Evolutionary conservation across 371 early-diverging fungal genomes (phyloP), one percentile per base, ranked within the genome.

Genomic region (Haplosporangium sp.): DNA sequence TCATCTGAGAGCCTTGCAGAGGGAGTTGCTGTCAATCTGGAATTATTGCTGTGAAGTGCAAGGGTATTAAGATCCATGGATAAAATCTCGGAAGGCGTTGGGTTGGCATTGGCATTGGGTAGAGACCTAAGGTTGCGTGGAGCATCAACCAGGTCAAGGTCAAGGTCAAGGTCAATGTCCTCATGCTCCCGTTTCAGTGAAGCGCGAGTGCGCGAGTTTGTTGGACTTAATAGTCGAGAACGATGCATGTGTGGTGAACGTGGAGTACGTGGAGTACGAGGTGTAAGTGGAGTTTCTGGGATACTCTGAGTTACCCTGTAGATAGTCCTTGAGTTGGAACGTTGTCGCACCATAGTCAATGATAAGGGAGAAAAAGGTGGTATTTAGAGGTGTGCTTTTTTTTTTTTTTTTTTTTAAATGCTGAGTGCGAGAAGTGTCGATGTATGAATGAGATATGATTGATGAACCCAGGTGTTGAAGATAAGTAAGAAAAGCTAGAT

Each of bases 31-130:
- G 50, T 11, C 34, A 17, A 37, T 10, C 7, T 39, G 59, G 8
- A 27, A 39, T 63, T 62, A 39, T 11, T 27, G 44, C 52, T 52
- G 11, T 61, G 20, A 8, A 78, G 74, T 15, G 58, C 73, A 34
- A 77, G 66, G 15, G 62, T 61, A 37, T 69, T 65, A 17, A 78
- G 70, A 60, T 78, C 60, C 70, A 66, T 78, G 63, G 78, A 78
- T 11, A 78, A 42, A 57, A 72, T 45, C 20, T 69, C 70, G 10
- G 78, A 78, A 11, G 78, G 78, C 3, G 76, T 70, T 13, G 70
- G 67, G 13, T 71, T 63, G 8, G 59, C 50, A 19, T 55, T 63
- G 39, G 66, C 50, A 45, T 55, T 62, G 56, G 66, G 44, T 15
- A 40, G 48, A 15, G 44, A 35, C 2, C 17, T 61, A n/a, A 19